These are phyloP conservation scores for Exophiala mesophila DNA, from an alignment of 2,329 filamentous ascomycete species.

Conservation along the genomic window DNA sequence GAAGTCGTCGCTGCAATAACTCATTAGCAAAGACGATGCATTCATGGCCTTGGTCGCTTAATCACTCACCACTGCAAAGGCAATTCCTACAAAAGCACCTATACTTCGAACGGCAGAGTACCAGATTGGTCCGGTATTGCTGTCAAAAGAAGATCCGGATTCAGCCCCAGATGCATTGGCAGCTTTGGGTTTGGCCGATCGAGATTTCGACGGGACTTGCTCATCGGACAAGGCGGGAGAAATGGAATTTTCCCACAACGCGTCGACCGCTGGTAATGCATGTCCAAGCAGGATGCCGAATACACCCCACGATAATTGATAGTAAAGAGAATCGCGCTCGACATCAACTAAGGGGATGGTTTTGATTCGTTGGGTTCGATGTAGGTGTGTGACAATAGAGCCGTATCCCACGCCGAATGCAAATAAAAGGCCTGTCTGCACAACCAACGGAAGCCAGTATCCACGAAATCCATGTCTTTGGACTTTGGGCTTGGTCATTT, in stretches of 20 bases:
- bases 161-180: slow-evolving; percentile 19
- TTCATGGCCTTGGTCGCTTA: too few relatives aligned
- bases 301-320: slow-evolving; percentile 75
- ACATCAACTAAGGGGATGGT: slow-evolving; percentile 57
- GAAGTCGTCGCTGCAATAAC: slow-evolving; percentile 66
- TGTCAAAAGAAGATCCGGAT: slow-evolving; percentile 25
- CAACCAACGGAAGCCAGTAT: slow-evolving; percentile 49
- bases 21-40: slow-evolving; percentile 11
- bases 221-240: slow-evolving; percentile 29
- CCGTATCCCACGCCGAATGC: slow-evolving; percentile 78
- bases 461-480: slow-evolving; percentile 37
- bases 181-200: slow-evolving; percentile 18
- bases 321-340: slow-evolving; percentile 56
- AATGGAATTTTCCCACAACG: slow-evolving; percentile 60
- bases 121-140: slow-evolving; percentile 62
- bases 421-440: slow-evolving; percentile 65
- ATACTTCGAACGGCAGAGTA: slow-evolving; percentile 65
- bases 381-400: slow-evolving; percentile 71
- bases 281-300: slow-evolving; percentile 73
- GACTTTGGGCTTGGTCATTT: slow-evolving; percentile 23
- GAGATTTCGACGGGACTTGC: slow-evolving; percentile 28
- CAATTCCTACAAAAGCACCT: slow-evolving; percentile 67
- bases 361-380: slow-evolving; percentile 61
- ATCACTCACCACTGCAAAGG: slow-evolving; percentile 74
- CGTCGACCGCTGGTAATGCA: slow-evolving; percentile 78